Conservation (phyloP, 768 basidiomycete genomes). For the Harrya chromipes region DNA sequence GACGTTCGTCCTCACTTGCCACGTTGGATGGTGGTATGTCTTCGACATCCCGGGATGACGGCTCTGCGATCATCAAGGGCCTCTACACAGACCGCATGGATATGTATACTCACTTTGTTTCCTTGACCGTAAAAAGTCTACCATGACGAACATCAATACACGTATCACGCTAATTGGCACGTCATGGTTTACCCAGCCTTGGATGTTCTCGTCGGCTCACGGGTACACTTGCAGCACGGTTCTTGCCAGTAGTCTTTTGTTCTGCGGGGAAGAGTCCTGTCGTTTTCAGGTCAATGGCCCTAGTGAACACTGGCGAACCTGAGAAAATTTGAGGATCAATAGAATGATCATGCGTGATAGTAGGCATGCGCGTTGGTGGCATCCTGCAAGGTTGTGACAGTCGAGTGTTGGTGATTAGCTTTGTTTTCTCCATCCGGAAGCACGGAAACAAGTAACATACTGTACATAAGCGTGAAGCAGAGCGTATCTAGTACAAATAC, state of each 20-base stretch:
- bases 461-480: neutral
- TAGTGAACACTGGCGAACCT: conserved; percentile 17
- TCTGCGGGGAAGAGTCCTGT: conserved; percentile 8
- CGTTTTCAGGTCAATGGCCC: conserved; percentile 1
- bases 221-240: conserved; percentile 17
- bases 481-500: neutral
- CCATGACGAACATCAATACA: conserved; percentile 9
- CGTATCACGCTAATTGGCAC: neutral
- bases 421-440: neutral
- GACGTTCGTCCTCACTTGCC: conserved; percentile 10
- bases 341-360: neutral
- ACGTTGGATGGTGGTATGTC: conserved; percentile 4
- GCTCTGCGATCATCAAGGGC: conserved; percentile 7
- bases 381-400: neutral
- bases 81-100: neutral
- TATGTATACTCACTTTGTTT: conserved; percentile 13
- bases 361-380: conserved; percentile 6
- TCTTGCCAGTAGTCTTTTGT: conserved; percentile 3
- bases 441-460: neutral
- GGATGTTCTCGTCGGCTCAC: conserved; percentile 10
- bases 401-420: neutral
- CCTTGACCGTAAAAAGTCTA: conserved; percentile 15
- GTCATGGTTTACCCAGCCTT: conserved; percentile 10
- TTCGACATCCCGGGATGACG: conserved; percentile 6
- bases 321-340: neutral